phyloP scores from a whole-genome alignment of 192 early-diverging fungal genomes.

The Coemansia umbellata region DNA sequence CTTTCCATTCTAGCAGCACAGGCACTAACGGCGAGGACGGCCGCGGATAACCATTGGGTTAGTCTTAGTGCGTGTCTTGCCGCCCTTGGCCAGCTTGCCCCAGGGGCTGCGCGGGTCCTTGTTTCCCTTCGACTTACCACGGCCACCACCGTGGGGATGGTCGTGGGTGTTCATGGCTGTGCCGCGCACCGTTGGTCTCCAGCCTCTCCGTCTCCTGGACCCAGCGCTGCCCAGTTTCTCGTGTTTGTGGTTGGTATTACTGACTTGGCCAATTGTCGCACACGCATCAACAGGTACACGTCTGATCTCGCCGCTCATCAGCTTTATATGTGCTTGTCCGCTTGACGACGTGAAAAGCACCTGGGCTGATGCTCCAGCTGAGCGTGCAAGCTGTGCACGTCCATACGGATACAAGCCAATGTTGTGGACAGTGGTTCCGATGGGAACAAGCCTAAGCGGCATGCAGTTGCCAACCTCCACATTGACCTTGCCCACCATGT shows the following conservation, averaged over 20 bases:
- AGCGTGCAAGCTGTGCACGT: slow-evolving; percentile 70
- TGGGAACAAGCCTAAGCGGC: slow-evolving; percentile 84
- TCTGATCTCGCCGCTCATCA: slow-evolving; percentile 84
- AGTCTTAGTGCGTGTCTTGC: slow-evolving; percentile 69
- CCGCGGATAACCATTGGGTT: slow-evolving; percentile 67
- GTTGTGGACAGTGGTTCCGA: slow-evolving; percentile 85
- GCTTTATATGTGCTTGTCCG: slow-evolving; percentile 79
- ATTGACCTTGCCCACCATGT: slow-evolving; percentile 19
- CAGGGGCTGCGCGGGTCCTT: slow-evolving; percentile 84
- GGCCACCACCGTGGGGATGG: slow-evolving; percentile 98
- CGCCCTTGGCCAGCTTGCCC: slow-evolving; percentile 91
- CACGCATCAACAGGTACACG: slow-evolving; percentile 76
- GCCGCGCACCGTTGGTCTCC: slow-evolving; percentile 90
- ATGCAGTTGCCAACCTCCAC: slow-evolving; percentile 88
- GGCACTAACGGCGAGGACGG: slow-evolving; percentile 48
- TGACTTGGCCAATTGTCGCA: slow-evolving; percentile 87
- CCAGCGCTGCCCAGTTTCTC: slow-evolving; percentile 88
- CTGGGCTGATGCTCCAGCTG: slow-evolving; percentile 86
- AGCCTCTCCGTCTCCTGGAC: slow-evolving; percentile 72
- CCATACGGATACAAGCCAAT: slow-evolving; percentile 77
- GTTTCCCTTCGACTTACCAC: slow-evolving; percentile 89
- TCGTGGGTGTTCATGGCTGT: slow-evolving; percentile 91
- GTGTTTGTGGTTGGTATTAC: slow-evolving; percentile 88
- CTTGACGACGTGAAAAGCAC: slow-evolving; percentile 71
- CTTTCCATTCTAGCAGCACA: too few species aligned